Evolutionary conservation across 2,329 filamentous ascomycete species (phyloP).

Genomic region (Exophiala dermatitidis): DNA sequence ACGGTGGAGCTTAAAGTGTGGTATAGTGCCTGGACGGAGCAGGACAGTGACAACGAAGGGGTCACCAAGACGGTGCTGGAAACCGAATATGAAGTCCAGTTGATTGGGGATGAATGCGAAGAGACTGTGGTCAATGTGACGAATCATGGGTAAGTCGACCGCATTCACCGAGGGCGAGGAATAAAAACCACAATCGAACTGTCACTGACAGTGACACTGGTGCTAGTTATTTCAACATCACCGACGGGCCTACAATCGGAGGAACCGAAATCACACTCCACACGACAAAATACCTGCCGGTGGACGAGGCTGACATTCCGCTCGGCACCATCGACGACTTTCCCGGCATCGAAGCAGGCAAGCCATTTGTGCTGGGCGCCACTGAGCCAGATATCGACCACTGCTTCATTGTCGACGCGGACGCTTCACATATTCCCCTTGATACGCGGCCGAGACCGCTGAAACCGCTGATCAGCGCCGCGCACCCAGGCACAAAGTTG

Average conservation of each 20-base stretch:
- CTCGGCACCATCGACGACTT: slow-evolving; percentile 58
- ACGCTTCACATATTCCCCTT: slow-evolving; percentile 53
- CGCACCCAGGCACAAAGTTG: slow-evolving; percentile 65
- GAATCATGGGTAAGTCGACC: slow-evolving; percentile 69
- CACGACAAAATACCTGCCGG: slow-evolving; percentile 62
- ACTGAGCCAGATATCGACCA: slow-evolving; percentile 74
- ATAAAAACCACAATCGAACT: background rate
- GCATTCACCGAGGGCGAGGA: background rate
- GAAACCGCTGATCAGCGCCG: slow-evolving; percentile 60
- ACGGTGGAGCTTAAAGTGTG: slow-evolving; percentile 68
- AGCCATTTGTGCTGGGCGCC: slow-evolving; percentile 64
- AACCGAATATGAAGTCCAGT: slow-evolving; percentile 82
- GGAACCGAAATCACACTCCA: slow-evolving; percentile 55
- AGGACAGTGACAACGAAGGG: slow-evolving; percentile 36
- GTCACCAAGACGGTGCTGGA: slow-evolving; percentile 64
- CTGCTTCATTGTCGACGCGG: slow-evolving; percentile 72
- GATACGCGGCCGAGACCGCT: slow-evolving; percentile 61
- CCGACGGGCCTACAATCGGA: slow-evolving; percentile 49
- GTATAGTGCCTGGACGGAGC: slow-evolving; percentile 68
- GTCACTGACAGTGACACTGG: slow-evolving; percentile 2
- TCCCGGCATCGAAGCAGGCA: slow-evolving; percentile 56
- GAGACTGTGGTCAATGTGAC: slow-evolving; percentile 91
- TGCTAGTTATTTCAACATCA: slow-evolving; percentile 61
- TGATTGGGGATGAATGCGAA: slow-evolving; percentile 67
- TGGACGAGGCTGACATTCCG: slow-evolving; percentile 68